Evolutionary conservation across 129 eudicot species (phyloP), one percentile per base, ranked within the genome.

Genomic region (Solidago caesia): DNA sequence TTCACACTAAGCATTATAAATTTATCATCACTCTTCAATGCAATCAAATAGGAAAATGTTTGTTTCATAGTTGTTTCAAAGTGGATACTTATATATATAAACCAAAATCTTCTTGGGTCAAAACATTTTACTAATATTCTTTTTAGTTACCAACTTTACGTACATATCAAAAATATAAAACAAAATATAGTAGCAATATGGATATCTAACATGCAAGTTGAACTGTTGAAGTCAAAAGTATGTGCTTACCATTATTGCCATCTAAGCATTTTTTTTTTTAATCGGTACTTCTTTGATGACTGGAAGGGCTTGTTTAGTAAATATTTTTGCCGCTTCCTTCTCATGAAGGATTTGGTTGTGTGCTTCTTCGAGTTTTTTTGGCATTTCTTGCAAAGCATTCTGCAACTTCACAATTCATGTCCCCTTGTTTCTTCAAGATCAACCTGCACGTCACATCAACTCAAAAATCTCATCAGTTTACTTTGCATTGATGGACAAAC

Each of bases 361-460:
- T 29, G 98, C 98, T 85, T 94, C 97, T 1, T 94, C 88, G 15
- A 94, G 84, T 73, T 94, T 86, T 41, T 57, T 81, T 80, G 88
- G 96, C 89, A 87, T 81, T 70, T 89, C 93, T 5, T 87, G 89
- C 80, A 94, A 83, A 59, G 88, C 71, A 43, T 80, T 89, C 75
- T 91, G 97, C 83, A 94, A 83, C 67, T 88, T 86, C 62, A 86
- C 51, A 41, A 87, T 85, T 94, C 98, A 78, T 87, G 91, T 67
- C 93, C 91, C 86, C 87, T 94, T 53, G 96, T 91, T 85, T 94
- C 98, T 87, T 94, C 98, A 75, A 91, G 89, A 83, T 94, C 98
- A 75, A 84, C 85, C 98, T 94, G 79, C 73, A 86, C 79, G 66
- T 84, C 47, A 60, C 33, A 45, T 6, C 53, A 55, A 0, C 77